Percentiles rank a stretch among this genome's conserved stretches.
Conservation (phyloP, 1,284 basidiomycete genomes). For the Meripilus lineatus region DNA sequence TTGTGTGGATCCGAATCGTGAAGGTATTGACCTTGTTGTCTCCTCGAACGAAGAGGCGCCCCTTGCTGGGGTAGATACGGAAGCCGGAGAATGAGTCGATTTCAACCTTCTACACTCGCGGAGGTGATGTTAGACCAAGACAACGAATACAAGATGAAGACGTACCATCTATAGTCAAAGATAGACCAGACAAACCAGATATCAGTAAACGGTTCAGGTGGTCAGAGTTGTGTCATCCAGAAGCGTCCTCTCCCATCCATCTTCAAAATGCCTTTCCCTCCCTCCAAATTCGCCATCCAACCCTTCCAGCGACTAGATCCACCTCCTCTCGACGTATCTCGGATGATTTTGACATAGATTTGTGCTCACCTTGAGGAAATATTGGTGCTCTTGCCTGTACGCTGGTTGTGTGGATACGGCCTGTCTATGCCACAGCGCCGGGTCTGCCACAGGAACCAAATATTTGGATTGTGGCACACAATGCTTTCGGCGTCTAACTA, state of each 20-base stretch:
- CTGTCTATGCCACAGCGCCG: slow-evolving; percentile 4
- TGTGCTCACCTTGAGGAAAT: slow-evolving; percentile 56
- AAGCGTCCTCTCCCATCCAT: slow-evolving; percentile 36
- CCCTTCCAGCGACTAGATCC: neutral
- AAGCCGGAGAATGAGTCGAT: slow-evolving; percentile 94
- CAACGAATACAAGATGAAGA: slow-evolving; percentile 9
- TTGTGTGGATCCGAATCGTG: neutral
- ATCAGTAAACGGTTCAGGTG: no score
- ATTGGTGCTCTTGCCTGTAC: slow-evolving; percentile 19
- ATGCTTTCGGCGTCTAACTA: no score
- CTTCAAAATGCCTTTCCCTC: slow-evolving; percentile 35
- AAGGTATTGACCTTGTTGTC: slow-evolving; percentile 83
- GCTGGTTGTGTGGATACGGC: slow-evolving; percentile 5
- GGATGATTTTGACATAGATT: slow-evolving; percentile 23
- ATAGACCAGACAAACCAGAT: slow-evolving; percentile 7
- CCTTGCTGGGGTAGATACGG: slow-evolving; percentile 96
- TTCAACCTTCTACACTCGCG: slow-evolving; percentile 84
- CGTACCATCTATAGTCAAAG: slow-evolving; percentile 46
- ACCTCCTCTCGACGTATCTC: neutral
- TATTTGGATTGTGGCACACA: slow-evolving; percentile 4
- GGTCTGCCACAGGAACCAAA: slow-evolving; percentile 2
- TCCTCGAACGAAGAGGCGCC: slow-evolving; percentile 92
- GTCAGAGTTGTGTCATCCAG: slow-evolving; percentile 8
- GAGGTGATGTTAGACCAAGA: slow-evolving; percentile 13
- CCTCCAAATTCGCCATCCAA: slow-evolving; percentile 9